These are phyloP conservation scores for Penicillium capsulatum DNA, from an alignment of 2,329 filamentous ascomycete genomes.

Conservation along the genomic window DNA sequence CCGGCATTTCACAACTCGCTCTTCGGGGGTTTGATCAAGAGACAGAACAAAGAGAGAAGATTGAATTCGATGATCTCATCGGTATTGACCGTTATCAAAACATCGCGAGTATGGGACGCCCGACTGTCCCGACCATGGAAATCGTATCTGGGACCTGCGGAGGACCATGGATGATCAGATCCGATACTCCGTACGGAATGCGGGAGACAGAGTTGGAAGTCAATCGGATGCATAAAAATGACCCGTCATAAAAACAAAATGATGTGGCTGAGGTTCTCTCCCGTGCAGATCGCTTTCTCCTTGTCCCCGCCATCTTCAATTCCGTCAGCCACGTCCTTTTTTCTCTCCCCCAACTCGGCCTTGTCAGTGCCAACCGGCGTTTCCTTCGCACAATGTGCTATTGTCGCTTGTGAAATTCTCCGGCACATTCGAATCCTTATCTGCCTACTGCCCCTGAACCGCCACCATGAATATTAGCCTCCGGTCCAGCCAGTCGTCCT, in stretches of 20 bases:
- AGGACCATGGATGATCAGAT: too few species aligned
- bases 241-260: slow-evolving; percentile 1
- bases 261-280: slow-evolving; percentile 14
- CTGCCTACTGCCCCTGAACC: slow-evolving; percentile 10
- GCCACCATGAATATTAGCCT: slow-evolving; percentile 35
- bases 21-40: too few species aligned
- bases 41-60: too few species aligned
- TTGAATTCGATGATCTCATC: too few species aligned
- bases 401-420: slow-evolving; percentile 15
- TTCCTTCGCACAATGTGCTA: slow-evolving; percentile 15
- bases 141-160: too few species aligned
- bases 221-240: not conserved
- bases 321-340: slow-evolving; percentile 11
- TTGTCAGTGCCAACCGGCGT: not conserved
- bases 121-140: too few species aligned
- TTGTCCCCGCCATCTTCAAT: too few species aligned
- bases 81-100: too few species aligned
- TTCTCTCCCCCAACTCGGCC: not conserved
- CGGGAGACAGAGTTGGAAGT: not conserved
- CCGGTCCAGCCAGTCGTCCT: slow-evolving; percentile 41
- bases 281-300: slow-evolving; percentile 12
- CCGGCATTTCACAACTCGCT: too few species aligned
- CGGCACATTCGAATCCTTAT: slow-evolving; percentile 4
- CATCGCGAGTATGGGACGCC: too few species aligned
- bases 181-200: too few species aligned